Base-by-base conservation (phyloP, 805 yeast species). In the Kluyveromyces wickerhamii region DNA sequence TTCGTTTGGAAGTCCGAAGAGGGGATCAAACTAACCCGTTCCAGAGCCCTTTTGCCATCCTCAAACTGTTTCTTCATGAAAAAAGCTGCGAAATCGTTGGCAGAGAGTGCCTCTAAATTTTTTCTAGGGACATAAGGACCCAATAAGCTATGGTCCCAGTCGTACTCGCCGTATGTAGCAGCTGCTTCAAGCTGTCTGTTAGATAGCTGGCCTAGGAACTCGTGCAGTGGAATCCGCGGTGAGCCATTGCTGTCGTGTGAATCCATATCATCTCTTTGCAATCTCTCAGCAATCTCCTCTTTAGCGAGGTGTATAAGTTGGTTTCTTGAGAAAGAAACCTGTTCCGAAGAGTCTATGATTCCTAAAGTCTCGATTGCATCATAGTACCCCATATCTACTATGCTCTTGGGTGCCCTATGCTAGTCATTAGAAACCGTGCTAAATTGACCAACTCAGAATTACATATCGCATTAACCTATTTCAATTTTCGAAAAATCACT, bases 81-180 rank as follows among this genome's bases (percentile, higher is more conserved):
- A 33, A 49, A 52, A 14, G 52, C 53, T 5, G 60, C 57, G 44
- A 57, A 57, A 34, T 57, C 59, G 21, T 49, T 45, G 34, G 59
- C 49, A 0, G 59, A 54, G 5, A 57, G 37, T 2, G 57, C 43
- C 29, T 57, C 62, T 27, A 57, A 27, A 36, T 54, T 58, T 17
- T 45, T 41, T 30, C 41, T 44, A 14, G 62, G 62, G 7, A 57
- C 60, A 32, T 52, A 54, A 7, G 57, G 57, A 16, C 62, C 62
- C 9, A 57, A 40, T 23, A 57, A 30, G 10, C 53, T 48, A 32
- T 57, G 62, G 9, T 48, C 38, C n/a, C 54, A 34, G 25, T 54
- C 56, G 31, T 49, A 48, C n/a, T 43, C 43, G 7, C 52, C 48
- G 12, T 40, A 40, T 10, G 29, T 17, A 3, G 48, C 30, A 7